Evolutionary conservation across 1,284 basidiomycete genomes (phyloP).

Genomic region (Cystobasidium pallidum): DNA sequence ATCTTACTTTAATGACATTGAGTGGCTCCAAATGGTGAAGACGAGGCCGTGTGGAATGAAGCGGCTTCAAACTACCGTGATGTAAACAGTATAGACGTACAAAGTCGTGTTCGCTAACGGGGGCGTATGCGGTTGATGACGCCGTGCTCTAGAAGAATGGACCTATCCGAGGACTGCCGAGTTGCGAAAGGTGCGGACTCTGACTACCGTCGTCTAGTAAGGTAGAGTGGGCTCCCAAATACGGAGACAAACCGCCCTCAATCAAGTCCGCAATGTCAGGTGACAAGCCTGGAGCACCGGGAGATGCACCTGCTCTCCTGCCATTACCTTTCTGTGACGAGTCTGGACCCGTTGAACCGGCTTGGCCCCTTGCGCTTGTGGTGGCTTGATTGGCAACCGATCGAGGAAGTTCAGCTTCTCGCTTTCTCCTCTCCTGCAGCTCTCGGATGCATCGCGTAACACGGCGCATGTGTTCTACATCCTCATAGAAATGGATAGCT

Average conservation of each 20-base stretch:
- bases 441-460: background rate
- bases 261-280: no score
- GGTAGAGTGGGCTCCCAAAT: background rate
- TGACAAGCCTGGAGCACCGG: background rate
- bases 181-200: constrained; percentile 17
- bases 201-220: background rate
- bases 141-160: background rate
- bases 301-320: no score
- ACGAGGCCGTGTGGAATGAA: no score
- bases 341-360: no score
- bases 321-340: no score
- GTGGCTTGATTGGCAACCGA: background rate
- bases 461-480: constrained; percentile 24
- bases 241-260: background rate
- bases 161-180: background rate
- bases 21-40: no score
- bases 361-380: no score
- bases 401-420: background rate
- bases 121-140: no score
- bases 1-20: no score
- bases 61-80: no score
- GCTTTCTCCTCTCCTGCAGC: constrained; percentile 6
- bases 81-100: no score
- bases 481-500: constrained; percentile 19
- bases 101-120: no score